Conservation (phyloP, 805 yeast genomes). For the Diddensiella caesifluorescens region DNA sequence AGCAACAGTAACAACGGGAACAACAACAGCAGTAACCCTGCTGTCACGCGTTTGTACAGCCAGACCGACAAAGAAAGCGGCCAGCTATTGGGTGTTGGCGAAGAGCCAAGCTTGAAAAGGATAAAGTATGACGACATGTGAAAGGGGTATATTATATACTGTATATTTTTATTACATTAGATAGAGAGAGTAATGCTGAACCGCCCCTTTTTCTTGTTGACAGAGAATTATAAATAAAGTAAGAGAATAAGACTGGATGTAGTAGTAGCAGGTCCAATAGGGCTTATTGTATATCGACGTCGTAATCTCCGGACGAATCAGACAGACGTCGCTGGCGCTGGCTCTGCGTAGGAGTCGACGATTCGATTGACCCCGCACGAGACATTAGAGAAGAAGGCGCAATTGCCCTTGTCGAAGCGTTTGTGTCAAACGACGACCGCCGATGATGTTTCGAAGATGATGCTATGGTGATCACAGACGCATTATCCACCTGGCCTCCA, state of each 20-base stretch:
- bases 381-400: conserved; percentile 30
- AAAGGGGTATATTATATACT: too few relatives aligned
- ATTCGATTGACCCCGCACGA: conserved; percentile 18
- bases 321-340: neutral
- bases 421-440: conserved; percentile 34
- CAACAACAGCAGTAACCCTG: too few relatives aligned
- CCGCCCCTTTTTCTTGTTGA: too few relatives aligned
- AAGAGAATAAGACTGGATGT: too few relatives aligned
- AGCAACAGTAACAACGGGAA: too few relatives aligned
- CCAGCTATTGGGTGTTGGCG: neutral
- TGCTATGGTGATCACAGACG: conserved; percentile 36
- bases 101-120: too few relatives aligned
- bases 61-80: neutral
- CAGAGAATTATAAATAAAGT: too few relatives aligned
- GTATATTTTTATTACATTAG: too few relatives aligned
- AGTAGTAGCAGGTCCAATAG: too few relatives aligned
- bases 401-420: conserved; percentile 34
- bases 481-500: conserved; percentile 24
- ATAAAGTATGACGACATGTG: too few relatives aligned
- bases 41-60: too few relatives aligned
- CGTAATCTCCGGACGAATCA: neutral
- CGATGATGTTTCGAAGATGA: conserved; percentile 30
- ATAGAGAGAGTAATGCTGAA: too few relatives aligned
- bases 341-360: conserved; percentile 4
- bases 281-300: neutral